Conservation (phyloP, 208 protist genomes). For the Acanthamoeba royreba region DNA sequence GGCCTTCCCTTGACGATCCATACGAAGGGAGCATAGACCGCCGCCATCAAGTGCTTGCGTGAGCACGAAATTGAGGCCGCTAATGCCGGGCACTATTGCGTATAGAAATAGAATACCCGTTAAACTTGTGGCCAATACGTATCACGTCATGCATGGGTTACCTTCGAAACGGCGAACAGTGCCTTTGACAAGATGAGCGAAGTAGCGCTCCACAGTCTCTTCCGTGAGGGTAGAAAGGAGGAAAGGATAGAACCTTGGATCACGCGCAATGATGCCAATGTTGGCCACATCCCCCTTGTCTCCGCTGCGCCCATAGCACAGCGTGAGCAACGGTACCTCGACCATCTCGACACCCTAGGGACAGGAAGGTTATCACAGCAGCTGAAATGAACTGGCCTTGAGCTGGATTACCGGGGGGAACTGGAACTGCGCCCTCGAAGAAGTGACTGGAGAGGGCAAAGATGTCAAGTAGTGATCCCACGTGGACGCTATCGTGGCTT, state of each 20-base stretch:
- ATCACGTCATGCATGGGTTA: not conserved
- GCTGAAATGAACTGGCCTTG: not conserved
- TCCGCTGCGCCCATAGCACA: slow-evolving; percentile 1
- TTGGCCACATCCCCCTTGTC: slow-evolving; percentile 44
- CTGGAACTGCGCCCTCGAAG: not conserved
- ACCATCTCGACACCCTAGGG: not conserved
- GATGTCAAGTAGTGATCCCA: not conserved
- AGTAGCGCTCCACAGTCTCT: not conserved
- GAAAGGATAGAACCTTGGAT: not conserved
- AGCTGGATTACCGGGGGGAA: not conserved
- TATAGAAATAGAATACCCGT: not conserved
- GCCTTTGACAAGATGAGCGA: slow-evolving; percentile 20
- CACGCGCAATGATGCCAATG: not conserved
- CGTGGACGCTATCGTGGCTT: not conserved
- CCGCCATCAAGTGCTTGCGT: slow-evolving; percentile 19
- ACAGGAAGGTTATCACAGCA: not conserved
- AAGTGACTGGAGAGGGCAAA: not conserved
- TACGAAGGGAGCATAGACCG: not conserved
- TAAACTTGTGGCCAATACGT: too few species aligned
- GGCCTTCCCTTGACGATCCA: slow-evolving; percentile 36
- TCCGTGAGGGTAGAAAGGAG: not conserved
- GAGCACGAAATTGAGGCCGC: slow-evolving; percentile 25
- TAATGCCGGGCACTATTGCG: not conserved
- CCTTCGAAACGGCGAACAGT: not conserved
- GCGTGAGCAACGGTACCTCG: not conserved